Evolutionary conservation across 805 yeast genomes (phyloP).

Genomic region (Lachancea waltii): DNA sequence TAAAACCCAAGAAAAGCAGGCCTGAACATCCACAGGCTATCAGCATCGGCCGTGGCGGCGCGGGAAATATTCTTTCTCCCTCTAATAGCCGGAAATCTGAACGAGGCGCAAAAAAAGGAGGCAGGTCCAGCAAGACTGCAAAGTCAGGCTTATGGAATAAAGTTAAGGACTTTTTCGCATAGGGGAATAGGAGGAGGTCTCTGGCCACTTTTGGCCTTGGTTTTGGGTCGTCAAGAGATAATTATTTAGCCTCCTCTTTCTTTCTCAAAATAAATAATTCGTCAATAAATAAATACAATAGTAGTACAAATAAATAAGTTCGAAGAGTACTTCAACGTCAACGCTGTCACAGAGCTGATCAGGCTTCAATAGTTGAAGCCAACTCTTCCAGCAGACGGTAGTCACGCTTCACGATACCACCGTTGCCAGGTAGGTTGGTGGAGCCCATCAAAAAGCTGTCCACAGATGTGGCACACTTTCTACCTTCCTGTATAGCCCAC

Average conservation of each 20-base stretch:
- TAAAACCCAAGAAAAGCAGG: conserved; percentile 9
- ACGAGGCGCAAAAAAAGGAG: conserved; percentile 4
- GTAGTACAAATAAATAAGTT: conserved; percentile 1
- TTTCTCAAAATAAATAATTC: background rate
- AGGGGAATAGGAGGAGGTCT: background rate
- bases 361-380: conserved; percentile 47
- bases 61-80: conserved; percentile 32
- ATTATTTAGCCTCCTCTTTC: too few relatives aligned
- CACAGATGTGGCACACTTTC: conserved; percentile 95
- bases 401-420: conserved; percentile 83
- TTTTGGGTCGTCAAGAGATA: too few relatives aligned
- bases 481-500: conserved; percentile 99
- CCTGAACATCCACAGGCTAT: conserved; percentile 19
- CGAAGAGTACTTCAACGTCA: background rate
- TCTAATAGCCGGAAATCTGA: conserved; percentile 12
- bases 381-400: conserved; percentile 70
- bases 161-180: conserved; percentile 16
- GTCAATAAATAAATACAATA: conserved; percentile 2
- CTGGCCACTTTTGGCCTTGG: too few relatives aligned
- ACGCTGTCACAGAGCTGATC: background rate
- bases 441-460: conserved; percentile 73
- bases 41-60: conserved; percentile 33
- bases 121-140: conserved; percentile 6
- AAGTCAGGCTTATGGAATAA: conserved; percentile 15
- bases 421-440: conserved; percentile 86